Base-by-base conservation (phyloP, 2,329 filamentous ascomycete species). In the Mollisiaceae sp. region DNA sequence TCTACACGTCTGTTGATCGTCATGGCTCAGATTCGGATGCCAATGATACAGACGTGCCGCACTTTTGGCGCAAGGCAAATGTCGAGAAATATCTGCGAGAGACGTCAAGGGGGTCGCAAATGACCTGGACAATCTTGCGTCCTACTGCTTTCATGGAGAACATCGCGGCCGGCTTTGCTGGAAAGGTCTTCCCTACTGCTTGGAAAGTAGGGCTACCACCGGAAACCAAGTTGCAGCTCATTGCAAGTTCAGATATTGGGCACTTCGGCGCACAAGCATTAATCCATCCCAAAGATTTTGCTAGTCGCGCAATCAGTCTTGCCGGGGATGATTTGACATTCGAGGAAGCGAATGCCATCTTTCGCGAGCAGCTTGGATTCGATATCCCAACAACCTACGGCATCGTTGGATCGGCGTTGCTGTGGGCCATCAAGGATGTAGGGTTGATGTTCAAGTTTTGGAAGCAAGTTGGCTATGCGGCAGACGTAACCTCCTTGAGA, bases 1-100 rank as follows among this genome's bases (percentile, higher is more conserved):
- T 88, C 60, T 87, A 86, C 74, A 82, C 80, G 2, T 85, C 82
- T 57, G 83, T 86, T n/a, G 86, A 88, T 65, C 83, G 86, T 58
- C 83, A 83, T 50, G 83, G 84, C 50, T 50, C 69, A 27, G 74
- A 75, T 8, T 80, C 79, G 64, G 78, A 81, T 60, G 79, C 79
- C 11, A 79, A 79, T 66, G 77, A 81, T 0, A 86, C 84, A 2
- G 65, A 77, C 2, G 77, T 87, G 59, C 83, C 83, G 0, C 84
- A 87, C 73, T 88, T 88, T 74, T 79, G 80, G 47, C 77, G 73
- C 69, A 88, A 88, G 71, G 79, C 82, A 68, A 73, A 81, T n/a
- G 85, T 87, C 67, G 86, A 88, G 73, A 75, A 82, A 62, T 79
- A 87, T 68, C 77, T 88, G n/a, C 73, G 81, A 11, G 77, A 81